Evolutionary conservation across 805 yeast species (phyloP).

Genomic region (Candida glaebosa): DNA sequence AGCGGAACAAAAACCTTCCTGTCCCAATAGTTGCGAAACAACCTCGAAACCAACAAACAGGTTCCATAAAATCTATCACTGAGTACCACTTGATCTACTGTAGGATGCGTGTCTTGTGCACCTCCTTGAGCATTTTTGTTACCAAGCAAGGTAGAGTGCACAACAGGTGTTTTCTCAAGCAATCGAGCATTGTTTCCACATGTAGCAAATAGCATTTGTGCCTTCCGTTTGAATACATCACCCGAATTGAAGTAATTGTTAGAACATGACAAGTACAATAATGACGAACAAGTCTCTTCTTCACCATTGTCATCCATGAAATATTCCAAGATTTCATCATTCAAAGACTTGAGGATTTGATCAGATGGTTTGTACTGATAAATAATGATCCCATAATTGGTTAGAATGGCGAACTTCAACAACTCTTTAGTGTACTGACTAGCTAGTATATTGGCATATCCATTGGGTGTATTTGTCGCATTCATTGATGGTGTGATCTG

Average conservation of each 20-base stretch:
- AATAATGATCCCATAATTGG: constrained; percentile 72
- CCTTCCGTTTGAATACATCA: constrained; percentile 40
- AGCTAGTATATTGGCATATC: constrained; percentile 83
- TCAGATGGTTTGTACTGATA: constrained; percentile 80
- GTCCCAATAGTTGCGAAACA: constrained; percentile 79
- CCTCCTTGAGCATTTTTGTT: constrained; percentile 5
- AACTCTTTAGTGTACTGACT: constrained; percentile 72
- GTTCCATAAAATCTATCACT: constrained; percentile 92
- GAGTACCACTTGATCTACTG: constrained; percentile 73
- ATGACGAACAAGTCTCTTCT: constrained; percentile 86
- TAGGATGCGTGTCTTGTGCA: constrained; percentile 26
- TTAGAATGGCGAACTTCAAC: constrained; percentile 75
- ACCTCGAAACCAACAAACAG: constrained; percentile 70
- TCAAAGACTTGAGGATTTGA: constrained; percentile 65
- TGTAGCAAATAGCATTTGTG: constrained; percentile 48
- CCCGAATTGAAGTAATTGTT: constrained; percentile 53
- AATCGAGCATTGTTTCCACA: constrained; percentile 52
- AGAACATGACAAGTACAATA: constrained; percentile 79
- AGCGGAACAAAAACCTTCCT: constrained; percentile 57
- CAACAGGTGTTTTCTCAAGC: constrained; percentile 16
- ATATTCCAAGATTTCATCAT: constrained; percentile 61
- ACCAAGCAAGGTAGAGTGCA: constrained; percentile 7
- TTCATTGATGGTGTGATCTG: constrained; percentile 67
- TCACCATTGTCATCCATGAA: constrained; percentile 79
- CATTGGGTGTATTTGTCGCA: constrained; percentile 72